Conservation (phyloP, 2,329 filamentous ascomycete genomes). For the Pestalotiopsis sp. region DNA sequence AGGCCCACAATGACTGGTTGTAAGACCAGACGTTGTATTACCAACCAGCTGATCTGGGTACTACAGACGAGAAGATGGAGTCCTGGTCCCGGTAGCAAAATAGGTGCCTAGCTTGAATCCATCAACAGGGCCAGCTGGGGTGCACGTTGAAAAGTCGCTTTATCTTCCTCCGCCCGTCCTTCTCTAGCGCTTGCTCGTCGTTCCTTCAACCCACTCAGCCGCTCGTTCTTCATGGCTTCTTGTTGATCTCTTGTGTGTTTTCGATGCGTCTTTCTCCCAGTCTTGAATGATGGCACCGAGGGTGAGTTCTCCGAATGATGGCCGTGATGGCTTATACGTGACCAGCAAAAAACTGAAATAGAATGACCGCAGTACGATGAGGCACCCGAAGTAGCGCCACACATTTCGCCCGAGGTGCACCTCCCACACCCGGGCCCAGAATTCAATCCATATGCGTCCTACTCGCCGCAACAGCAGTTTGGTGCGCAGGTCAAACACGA, state of each 20-base stretch:
- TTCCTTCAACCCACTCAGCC: background rate
- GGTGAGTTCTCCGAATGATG: slow-evolving; percentile 7
- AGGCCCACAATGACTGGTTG: background rate
- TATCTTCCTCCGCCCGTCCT: background rate
- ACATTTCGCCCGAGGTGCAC: slow-evolving; percentile 31
- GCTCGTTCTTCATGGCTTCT: background rate
- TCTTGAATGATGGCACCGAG: slow-evolving; percentile 10
- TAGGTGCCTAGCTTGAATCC: background rate
- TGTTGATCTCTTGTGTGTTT: background rate
- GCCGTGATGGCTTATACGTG: background rate
- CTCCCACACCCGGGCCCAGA: slow-evolving; percentile 29
- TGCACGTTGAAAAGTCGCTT: background rate
- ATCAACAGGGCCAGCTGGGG: background rate
- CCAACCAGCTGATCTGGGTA: background rate
- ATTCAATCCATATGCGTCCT: slow-evolving; percentile 19
- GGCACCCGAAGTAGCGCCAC: slow-evolving; percentile 31
- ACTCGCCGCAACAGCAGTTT: background rate
- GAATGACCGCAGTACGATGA: slow-evolving; percentile 29
- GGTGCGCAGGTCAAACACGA: slow-evolving; percentile 22
- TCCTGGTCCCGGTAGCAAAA: background rate
- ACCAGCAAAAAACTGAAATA: background rate
- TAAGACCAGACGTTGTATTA: background rate
- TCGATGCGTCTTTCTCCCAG: background rate
- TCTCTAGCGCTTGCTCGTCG: background rate
- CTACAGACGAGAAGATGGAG: background rate